Evolutionary conservation across 2,329 filamentous ascomycete genomes (phyloP).

Genomic region (Arthrinium puccinioides): DNA sequence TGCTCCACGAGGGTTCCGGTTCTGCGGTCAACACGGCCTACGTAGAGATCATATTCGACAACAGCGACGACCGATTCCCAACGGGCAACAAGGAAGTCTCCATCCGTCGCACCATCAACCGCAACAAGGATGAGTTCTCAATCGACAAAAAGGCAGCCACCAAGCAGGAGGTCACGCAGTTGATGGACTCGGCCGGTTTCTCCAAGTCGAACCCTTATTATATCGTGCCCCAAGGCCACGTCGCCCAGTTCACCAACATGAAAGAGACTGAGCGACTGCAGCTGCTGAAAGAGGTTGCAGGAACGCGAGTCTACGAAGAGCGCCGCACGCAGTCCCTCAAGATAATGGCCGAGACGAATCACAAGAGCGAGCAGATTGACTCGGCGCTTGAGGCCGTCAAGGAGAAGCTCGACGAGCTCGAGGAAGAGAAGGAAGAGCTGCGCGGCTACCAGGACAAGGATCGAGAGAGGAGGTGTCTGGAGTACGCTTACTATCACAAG

Average conservation of each 20-base stretch:
- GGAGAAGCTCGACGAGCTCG: conserved; percentile 78
- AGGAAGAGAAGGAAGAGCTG: conserved; percentile 95
- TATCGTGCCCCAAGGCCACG: conserved; percentile 94
- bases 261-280: conserved; percentile 88
- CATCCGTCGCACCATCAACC: conserved; percentile 85
- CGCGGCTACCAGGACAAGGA: conserved; percentile 93
- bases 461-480: conserved; percentile 79
- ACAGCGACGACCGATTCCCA: conserved; percentile 89
- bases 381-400: conserved; percentile 88
- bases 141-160: conserved; percentile 95
- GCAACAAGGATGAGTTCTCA: conserved; percentile 98
- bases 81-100: conserved; percentile 88
- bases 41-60: conserved; percentile 98
- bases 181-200: conserved; percentile 93
- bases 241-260: conserved; percentile 97
- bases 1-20: conserved; percentile 96
- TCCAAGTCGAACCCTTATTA: conserved; percentile 98
- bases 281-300: conserved; percentile 93
- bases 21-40: conserved; percentile 99
- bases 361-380: conserved; percentile 91
- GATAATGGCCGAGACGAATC: conserved; percentile 95
- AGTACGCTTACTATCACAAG: conserved; percentile 89
- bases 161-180: conserved; percentile 88
- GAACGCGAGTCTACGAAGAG: conserved; percentile 93
- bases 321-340: conserved; percentile 86